Evolutionary conservation across 768 basidiomycete species (phyloP).

Genomic region (Agaricus bisporus): DNA sequence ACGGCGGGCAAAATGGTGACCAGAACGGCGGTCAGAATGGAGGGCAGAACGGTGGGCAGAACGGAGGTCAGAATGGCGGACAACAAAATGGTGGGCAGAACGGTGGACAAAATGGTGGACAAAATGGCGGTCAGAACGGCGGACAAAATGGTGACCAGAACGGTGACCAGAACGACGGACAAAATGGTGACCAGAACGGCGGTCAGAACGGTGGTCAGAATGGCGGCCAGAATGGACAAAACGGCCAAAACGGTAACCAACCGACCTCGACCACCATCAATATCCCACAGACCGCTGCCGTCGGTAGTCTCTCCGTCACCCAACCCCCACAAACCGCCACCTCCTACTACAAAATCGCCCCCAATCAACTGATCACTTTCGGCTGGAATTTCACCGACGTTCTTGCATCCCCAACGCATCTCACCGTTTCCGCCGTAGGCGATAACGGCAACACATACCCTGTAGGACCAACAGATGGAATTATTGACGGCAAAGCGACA

Average conservation of each 20-base stretch:
- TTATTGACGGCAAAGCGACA: constrained; percentile 67
- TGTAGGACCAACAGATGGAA: constrained; percentile 71
- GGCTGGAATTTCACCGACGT: constrained; percentile 87
- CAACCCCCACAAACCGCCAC: constrained; percentile 77
- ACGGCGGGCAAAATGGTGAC: not conserved
- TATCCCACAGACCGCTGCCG: constrained; percentile 30
- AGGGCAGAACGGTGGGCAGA: not conserved
- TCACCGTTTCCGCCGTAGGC: constrained; percentile 79
- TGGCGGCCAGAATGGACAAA: not conserved
- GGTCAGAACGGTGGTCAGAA: not conserved
- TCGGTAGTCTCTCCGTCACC: constrained; percentile 67
- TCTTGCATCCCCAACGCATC: constrained; percentile 58
- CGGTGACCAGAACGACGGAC: not conserved
- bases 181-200: not conserved
- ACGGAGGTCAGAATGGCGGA: not conserved
- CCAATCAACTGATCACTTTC: constrained; percentile 70
- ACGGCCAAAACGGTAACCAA: too few species aligned
- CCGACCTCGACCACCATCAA: constrained; percentile 9
- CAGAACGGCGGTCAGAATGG: not conserved
- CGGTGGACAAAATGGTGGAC: not conserved
- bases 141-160: not conserved
- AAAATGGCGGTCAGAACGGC: not conserved
- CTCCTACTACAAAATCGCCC: constrained; percentile 86
- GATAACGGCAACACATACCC: constrained; percentile 88
- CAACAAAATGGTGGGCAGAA: not conserved